phyloP scores from a whole-genome alignment of 371 early-diverging fungal genomes.

The Mucor sp. region DNA sequence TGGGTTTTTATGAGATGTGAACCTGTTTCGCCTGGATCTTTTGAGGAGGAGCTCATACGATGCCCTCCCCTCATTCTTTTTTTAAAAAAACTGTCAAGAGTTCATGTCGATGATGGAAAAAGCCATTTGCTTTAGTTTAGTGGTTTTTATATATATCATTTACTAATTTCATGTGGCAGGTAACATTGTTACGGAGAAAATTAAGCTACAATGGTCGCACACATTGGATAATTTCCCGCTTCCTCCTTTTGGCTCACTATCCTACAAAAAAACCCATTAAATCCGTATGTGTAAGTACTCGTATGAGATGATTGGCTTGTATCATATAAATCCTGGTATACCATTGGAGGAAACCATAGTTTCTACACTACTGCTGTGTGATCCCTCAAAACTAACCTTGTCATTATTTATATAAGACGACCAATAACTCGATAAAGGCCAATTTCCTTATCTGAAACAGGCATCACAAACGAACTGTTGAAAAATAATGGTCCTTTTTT shows the following conservation, averaged over 20 bases:
- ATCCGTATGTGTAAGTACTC: neutral
- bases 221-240: neutral
- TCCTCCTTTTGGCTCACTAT: neutral
- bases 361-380: neutral
- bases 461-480: neutral
- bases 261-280: neutral
- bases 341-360: neutral
- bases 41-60: neutral
- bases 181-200: neutral
- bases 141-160: neutral
- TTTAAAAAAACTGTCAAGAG: too few relatives aligned
- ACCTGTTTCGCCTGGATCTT: neutral
- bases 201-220: neutral
- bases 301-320: neutral
- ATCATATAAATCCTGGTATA: neutral
- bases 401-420: neutral
- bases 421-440: neutral
- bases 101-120: too few relatives aligned
- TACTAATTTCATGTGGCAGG: neutral
- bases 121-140: too few relatives aligned
- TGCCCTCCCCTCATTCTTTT: neutral
- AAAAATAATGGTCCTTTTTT: too few relatives aligned
- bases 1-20: neutral
- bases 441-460: conserved; percentile 1
- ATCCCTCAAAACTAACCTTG: neutral